phyloP scores from a whole-genome alignment of 2,329 filamentous ascomycete genomes.

The Hawksworthiomyces lignivorus region DNA sequence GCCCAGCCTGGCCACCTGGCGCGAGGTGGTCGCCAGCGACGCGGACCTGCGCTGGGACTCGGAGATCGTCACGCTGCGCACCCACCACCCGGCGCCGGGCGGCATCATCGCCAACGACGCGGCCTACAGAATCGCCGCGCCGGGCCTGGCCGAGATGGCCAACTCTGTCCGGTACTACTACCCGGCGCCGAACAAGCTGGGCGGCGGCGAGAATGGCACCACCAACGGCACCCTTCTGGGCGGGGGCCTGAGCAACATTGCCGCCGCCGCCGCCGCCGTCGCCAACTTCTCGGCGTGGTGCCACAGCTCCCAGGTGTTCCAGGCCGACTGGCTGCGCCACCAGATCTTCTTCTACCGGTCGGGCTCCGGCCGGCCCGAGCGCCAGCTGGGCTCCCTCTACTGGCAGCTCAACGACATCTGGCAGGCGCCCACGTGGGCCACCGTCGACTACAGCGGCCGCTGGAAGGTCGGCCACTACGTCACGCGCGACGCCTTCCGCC shows the following conservation, averaged over 20 bases:
- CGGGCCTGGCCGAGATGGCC: constrained; percentile 51
- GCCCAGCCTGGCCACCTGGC: constrained; percentile 53
- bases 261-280: constrained; percentile 19
- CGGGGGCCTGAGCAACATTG: neutral
- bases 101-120: constrained; percentile 37
- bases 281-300: constrained; percentile 57
- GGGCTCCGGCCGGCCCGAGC: constrained; percentile 48
- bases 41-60: constrained; percentile 50
- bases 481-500: constrained; percentile 48
- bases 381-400: constrained; percentile 52
- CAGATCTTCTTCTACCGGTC: constrained; percentile 56
- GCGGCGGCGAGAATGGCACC: no score
- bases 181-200: constrained; percentile 43
- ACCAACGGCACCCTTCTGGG: constrained; percentile 18
- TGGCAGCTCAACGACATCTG: constrained; percentile 61
- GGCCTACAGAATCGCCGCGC: constrained; percentile 34
- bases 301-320: constrained; percentile 55
- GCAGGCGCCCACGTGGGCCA: constrained; percentile 57
- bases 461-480: constrained; percentile 57
- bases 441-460: constrained; percentile 53
- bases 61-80: constrained; percentile 44
- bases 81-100: constrained; percentile 51
- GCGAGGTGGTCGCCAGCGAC: constrained; percentile 39
- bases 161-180: constrained; percentile 48
- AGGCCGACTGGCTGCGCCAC: constrained; percentile 53